Percentiles rank a stretch among this genome's conserved stretches.
Evolutionary conservation across 1,139 yeast species (phyloP).

Genomic region (Hansenula sp.): DNA sequence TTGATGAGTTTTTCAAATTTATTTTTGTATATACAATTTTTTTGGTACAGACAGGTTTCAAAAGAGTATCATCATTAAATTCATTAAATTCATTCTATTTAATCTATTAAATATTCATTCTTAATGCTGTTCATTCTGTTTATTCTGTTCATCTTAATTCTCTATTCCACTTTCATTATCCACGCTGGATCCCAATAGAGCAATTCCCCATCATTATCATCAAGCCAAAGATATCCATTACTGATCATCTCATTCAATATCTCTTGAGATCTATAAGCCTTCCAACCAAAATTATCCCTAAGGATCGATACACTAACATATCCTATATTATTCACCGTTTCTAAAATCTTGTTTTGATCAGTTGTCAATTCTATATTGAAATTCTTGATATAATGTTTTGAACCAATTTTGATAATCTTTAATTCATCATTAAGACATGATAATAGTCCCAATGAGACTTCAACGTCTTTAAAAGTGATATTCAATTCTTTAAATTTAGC

Average conservation of each 20-base stretch:
- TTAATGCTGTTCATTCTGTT: no score
- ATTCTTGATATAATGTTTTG: conserved; percentile 27
- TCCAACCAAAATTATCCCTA: conserved; percentile 55
- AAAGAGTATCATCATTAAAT: no score
- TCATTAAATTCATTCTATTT: no score
- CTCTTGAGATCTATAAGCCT: conserved; percentile 38
- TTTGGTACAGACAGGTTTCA: no score
- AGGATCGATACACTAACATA: conserved; percentile 42
- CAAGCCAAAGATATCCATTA: conserved; percentile 59
- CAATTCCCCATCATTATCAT: conserved; percentile 37
- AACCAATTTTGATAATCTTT: conserved; percentile 28
- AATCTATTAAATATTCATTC: no score
- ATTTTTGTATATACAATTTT: no score
- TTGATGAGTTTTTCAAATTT: no score
- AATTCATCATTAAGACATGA: conserved; percentile 27
- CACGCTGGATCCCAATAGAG: conserved; percentile 39
- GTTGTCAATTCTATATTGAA: conserved; percentile 27
- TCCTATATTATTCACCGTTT: conserved; percentile 51
- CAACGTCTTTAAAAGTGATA: conserved; percentile 16
- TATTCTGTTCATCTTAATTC: no score
- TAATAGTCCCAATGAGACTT: conserved; percentile 12
- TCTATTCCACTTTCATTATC: conserved; percentile 8
- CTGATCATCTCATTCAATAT: conserved; percentile 54
- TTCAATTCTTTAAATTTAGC: conserved; percentile 6
- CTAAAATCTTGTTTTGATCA: conserved; percentile 48